Conservation (phyloP, 116 monocot genomes). For the Posidonia oceanica region DNA sequence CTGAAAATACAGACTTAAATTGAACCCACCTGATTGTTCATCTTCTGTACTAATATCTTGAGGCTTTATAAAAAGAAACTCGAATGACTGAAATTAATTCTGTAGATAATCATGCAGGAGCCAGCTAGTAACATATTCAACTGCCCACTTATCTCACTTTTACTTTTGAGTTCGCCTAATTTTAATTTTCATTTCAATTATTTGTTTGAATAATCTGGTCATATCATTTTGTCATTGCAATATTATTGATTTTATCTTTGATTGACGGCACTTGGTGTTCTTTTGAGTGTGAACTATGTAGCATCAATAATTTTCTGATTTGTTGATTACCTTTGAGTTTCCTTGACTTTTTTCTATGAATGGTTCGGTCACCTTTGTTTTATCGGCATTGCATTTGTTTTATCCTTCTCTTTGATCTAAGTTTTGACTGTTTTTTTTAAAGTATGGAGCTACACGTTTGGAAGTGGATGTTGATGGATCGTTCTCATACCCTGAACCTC, state of each 20-base stretch:
- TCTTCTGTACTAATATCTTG: too few species aligned
- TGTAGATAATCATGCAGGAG: too few species aligned
- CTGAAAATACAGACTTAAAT: too few species aligned
- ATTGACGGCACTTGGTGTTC: not conserved
- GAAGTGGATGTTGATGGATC: conserved; percentile 85
- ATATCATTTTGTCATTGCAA: too few species aligned
- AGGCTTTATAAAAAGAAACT: too few species aligned
- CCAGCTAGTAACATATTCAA: too few species aligned
- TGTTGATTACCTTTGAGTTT: not conserved
- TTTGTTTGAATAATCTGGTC: too few species aligned
- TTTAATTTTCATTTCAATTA: too few species aligned
- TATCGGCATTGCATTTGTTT: not conserved
- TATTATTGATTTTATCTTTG: not conserved
- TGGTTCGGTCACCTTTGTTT: not conserved
- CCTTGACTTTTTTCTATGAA: not conserved
- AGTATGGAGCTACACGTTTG: conserved; percentile 75
- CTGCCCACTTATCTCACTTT: too few species aligned
- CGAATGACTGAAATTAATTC: too few species aligned
- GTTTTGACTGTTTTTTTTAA: conserved; percentile 6
- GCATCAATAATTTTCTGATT: not conserved
- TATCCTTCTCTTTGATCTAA: conserved; percentile 4
- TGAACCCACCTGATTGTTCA: too few species aligned
- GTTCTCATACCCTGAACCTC: conserved; percentile 49
- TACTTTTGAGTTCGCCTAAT: too few species aligned
- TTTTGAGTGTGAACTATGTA: not conserved